phyloP scores from a whole-genome alignment of 345 rosid genomes.

The Arabidopsis arenosa region DNA sequence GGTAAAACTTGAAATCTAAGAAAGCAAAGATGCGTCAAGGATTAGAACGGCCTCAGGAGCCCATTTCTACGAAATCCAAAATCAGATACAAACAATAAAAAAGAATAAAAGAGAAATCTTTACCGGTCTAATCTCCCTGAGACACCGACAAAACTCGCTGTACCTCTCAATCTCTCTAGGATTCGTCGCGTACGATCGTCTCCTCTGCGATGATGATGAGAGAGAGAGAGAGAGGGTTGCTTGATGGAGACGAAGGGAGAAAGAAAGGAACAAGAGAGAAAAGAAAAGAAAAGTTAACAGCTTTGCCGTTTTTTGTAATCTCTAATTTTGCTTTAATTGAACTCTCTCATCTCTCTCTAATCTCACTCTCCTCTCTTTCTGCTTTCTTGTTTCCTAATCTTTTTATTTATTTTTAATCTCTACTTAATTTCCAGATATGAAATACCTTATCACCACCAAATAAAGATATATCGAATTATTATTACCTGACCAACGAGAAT shows the following conservation, averaged over 20 bases:
- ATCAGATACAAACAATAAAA: not conserved
- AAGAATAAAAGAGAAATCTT: not conserved
- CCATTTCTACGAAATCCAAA: conserved; percentile 13
- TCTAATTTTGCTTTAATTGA: conserved; percentile 31
- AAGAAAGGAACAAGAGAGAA: conserved; percentile 24
- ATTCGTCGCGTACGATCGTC: conserved; percentile 35
- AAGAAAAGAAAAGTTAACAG: conserved; percentile 12
- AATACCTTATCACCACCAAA: conserved; percentile 13
- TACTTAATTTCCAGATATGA: conserved; percentile 27
- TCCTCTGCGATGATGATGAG: conserved; percentile 30
- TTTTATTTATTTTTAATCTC: not conserved
- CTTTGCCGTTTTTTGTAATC: conserved; percentile 28
- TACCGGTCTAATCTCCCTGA: conserved; percentile 28
- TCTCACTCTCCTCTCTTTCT: conserved; percentile 17
- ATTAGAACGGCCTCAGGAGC: not conserved
- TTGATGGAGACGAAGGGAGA: conserved; percentile 39
- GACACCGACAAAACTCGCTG: conserved; percentile 22
- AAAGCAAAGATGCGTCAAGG: not conserved
- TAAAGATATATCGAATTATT: not conserved
- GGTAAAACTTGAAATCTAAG: not conserved
- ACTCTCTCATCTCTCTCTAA: conserved; percentile 10
- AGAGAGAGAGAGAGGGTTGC: conserved; percentile 30
- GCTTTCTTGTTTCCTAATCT: conserved; percentile 31
- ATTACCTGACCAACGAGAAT: not conserved
- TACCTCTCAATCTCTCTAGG: conserved; percentile 41